These are phyloP conservation scores for Aechmea fasciata DNA, from an alignment of 176 grass and related monocot genomes.

Conservation along the genomic window DNA sequence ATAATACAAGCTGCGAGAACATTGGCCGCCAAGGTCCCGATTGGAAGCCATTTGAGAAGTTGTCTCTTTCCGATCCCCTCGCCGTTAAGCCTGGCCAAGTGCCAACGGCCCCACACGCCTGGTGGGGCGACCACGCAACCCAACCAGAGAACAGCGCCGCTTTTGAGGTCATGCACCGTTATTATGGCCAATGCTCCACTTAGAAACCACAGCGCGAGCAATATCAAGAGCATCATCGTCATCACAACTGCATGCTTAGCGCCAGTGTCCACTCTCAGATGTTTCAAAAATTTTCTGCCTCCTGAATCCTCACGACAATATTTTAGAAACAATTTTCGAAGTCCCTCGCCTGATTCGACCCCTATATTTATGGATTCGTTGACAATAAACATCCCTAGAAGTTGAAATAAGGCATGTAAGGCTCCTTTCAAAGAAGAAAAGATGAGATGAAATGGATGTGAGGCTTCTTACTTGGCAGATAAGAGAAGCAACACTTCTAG, in stretches of 20 bases:
- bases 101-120: constrained; percentile 86
- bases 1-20: constrained; percentile 72
- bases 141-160: constrained; percentile 56
- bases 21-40: constrained; percentile 83
- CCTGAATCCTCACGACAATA: constrained; percentile 24
- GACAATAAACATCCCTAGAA: constrained; percentile 64
- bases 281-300: constrained; percentile 31
- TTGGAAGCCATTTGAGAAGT: constrained; percentile 70
- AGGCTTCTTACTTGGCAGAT: background rate
- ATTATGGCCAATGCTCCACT: constrained; percentile 43
- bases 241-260: constrained; percentile 31
- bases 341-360: constrained; percentile 51
- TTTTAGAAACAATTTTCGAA: constrained; percentile 35
- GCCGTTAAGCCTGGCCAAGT: constrained; percentile 74
- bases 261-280: constrained; percentile 42
- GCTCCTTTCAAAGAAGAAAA: background rate
- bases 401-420: background rate
- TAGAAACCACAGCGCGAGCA: constrained; percentile 53
- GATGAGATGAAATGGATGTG: background rate
- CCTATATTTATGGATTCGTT: constrained; percentile 69
- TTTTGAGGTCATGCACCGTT: constrained; percentile 38
- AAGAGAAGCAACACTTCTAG: background rate
- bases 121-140: constrained; percentile 69
- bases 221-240: constrained; percentile 32
- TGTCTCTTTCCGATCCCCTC: constrained; percentile 49